Conservation (phyloP, 345 rosid species). For the Citrus glauca region DNA sequence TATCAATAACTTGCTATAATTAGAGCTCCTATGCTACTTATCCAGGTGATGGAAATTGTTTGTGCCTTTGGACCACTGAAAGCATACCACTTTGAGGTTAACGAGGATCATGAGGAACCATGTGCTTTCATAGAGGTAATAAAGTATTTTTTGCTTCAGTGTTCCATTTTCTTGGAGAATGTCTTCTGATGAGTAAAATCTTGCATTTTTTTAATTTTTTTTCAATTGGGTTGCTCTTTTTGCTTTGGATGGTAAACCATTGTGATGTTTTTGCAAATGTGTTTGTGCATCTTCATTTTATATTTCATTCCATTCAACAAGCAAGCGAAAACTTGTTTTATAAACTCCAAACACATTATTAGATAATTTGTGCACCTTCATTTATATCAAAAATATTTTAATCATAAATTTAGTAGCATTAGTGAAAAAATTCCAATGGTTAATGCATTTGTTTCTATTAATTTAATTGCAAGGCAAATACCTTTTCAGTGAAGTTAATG, state of each 20-base stretch:
- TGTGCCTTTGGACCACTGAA: slow-evolving; percentile 81
- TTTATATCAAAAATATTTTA: background rate
- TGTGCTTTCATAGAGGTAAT: slow-evolving; percentile 86
- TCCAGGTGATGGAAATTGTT: slow-evolving; percentile 84
- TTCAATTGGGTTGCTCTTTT: background rate
- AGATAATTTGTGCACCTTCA: background rate
- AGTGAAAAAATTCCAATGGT: background rate
- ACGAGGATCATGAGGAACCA: slow-evolving; percentile 28
- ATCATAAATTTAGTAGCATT: background rate
- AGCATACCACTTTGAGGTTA: slow-evolving; percentile 56
- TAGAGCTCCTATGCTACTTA: slow-evolving; percentile 21
- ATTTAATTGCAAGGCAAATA: background rate
- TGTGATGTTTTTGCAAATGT: background rate
- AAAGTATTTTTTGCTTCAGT: slow-evolving; percentile 14
- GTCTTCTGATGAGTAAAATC: background rate
- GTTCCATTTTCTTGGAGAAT: slow-evolving; percentile 8
- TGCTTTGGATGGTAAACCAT: background rate
- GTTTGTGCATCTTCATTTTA: background rate
- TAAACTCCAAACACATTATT: background rate
- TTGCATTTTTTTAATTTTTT: background rate
- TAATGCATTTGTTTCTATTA: background rate
- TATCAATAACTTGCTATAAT: background rate
- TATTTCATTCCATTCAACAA: background rate
- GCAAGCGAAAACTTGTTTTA: background rate
- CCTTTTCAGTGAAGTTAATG: background rate